Base-by-base conservation (phyloP, 345 rosid species). In the Angophora floribunda region DNA sequence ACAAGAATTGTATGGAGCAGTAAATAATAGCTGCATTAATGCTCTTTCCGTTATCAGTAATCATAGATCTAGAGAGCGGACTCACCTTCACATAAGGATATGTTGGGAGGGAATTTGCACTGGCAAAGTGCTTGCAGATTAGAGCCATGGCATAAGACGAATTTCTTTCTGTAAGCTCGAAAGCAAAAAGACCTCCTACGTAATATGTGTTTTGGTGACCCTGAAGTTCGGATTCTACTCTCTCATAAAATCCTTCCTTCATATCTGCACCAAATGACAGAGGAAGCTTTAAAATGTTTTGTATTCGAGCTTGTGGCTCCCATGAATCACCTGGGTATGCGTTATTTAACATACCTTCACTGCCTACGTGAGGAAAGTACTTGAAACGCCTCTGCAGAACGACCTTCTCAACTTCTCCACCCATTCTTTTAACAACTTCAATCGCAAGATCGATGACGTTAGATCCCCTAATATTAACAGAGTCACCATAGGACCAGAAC, bases 111-210 rank as follows among this genome's bases (percentile, higher is more conserved):
- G 94, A 51, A 55, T 90, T 87, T 88, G 89, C 51, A 50, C 86
- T 91, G 65, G 96, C 95, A 88, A 95, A 94, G 89, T 94, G 96
- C 89, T 95, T 94, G 94, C 94, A 89, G 79, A 95, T 86, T 75
- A 92, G 88, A 86, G 94, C 92, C 94, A 94, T 94, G 87, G 96
- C 90, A 88, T 95, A 95, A 22, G 95, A 94, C 61, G 96, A 93
- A 89, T 94, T 95, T 88, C 97, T 93, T 93, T 93, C 96, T 5
- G 96, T 94, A 45, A 94, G 95, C 89, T 95, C 97, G 82, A 95
- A 95, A 50, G 97, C 96, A 92, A 88, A 90, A 51, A 94, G 95
- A 80, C 97, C 97, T 30, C 97, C 95, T 22, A 93, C 93, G 67
- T 93, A 93, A 91, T 91, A 93, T 55, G 97, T 95, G 90, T 92